These are phyloP conservation scores for Suhomyces taliae DNA, from an alignment of 1,139 yeast species.

Conservation along the genomic window DNA sequence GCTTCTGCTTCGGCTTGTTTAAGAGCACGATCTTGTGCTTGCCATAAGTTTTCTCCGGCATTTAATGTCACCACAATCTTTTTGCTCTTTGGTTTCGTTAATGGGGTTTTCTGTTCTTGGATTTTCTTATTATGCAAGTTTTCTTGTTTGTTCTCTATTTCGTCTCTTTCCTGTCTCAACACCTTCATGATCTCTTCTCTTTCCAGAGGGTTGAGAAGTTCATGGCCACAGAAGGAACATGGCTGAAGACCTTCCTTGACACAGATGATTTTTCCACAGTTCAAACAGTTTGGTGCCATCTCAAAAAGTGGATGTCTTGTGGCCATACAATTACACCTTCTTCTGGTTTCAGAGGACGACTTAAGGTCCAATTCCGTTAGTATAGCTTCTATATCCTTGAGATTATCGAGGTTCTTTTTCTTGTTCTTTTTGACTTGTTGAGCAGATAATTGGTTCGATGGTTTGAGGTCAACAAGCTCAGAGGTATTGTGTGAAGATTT, in stretches of 20 bases:
- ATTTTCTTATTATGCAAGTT: slow-evolving; percentile 17
- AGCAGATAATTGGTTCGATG: slow-evolving; percentile 20
- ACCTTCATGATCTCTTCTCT: slow-evolving; percentile 55
- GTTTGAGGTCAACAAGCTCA: slow-evolving; percentile 32
- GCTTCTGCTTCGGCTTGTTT: slow-evolving; percentile 47
- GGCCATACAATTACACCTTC: slow-evolving; percentile 77
- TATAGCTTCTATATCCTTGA: slow-evolving; percentile 57
- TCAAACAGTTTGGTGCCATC: slow-evolving; percentile 88
- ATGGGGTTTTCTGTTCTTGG: slow-evolving; percentile 19
- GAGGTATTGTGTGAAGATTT: slow-evolving; percentile 37
- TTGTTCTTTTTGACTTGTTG: slow-evolving; percentile 31
- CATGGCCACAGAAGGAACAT: slow-evolving; percentile 79
- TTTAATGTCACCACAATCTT: slow-evolving; percentile 54
- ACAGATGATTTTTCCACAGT: slow-evolving; percentile 94
- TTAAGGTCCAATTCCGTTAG: slow-evolving; percentile 37
- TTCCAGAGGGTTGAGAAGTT: slow-evolving; percentile 61
- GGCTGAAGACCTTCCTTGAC: slow-evolving; percentile 86
- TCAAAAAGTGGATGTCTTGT: slow-evolving; percentile 85
- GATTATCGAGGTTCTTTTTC: slow-evolving; percentile 46
- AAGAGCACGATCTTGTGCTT: slow-evolving; percentile 65
- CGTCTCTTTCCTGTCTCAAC: slow-evolving; percentile 50
- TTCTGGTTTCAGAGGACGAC: slow-evolving; percentile 11
- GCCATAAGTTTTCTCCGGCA: slow-evolving; percentile 65
- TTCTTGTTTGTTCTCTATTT: slow-evolving; percentile 22
- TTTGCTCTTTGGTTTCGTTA: slow-evolving; percentile 25